Percentiles rank a stretch among this genome's conserved stretches.
Conservation (phyloP, 1,139 yeast genomes). For the Zygoascus meyerae region DNA sequence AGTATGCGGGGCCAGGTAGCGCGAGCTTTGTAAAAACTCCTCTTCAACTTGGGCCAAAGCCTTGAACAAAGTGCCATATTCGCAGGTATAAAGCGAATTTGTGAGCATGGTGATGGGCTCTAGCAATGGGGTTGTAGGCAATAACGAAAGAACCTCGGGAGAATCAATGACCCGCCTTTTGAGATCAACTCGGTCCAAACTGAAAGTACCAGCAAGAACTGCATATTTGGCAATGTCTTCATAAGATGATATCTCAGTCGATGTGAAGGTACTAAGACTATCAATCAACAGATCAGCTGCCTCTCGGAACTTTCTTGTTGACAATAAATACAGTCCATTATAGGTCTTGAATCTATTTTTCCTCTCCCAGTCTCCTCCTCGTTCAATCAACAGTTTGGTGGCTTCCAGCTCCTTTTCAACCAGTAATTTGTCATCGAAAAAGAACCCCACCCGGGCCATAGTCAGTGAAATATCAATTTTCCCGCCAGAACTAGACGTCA, state of each 20-base stretch:
- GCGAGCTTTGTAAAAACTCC: slow-evolving; percentile 62
- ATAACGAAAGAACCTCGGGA: slow-evolving; percentile 82
- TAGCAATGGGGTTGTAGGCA: slow-evolving; percentile 63
- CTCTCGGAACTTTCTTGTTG: slow-evolving; percentile 78
- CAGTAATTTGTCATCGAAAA: slow-evolving; percentile 69
- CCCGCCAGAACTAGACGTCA: slow-evolving; percentile 81
- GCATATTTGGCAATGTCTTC: slow-evolving; percentile 89
- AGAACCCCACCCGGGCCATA: slow-evolving; percentile 78
- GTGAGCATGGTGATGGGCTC: slow-evolving; percentile 82
- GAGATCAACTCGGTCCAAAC: slow-evolving; percentile 77
- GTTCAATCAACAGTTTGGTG: slow-evolving; percentile 69
- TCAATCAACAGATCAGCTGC: slow-evolving; percentile 83
- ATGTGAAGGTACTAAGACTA: slow-evolving; percentile 90
- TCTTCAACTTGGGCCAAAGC: slow-evolving; percentile 75
- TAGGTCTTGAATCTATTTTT: slow-evolving; percentile 92
- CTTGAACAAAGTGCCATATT: slow-evolving; percentile 75
- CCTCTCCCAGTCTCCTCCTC: slow-evolving; percentile 99
- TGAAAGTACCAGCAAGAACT: slow-evolving; percentile 74
- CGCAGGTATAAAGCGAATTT: slow-evolving; percentile 83
- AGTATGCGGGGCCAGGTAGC: slow-evolving; percentile 74
- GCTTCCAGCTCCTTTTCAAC: slow-evolving; percentile 72
- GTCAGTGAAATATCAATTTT: slow-evolving; percentile 83
- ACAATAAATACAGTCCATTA: slow-evolving; percentile 74
- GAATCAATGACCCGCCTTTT: slow-evolving; percentile 84
- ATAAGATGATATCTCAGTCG: slow-evolving; percentile 86